Conservation (phyloP, 2,329 filamentous ascomycete genomes). For the Colletotrichum abscissum region DNA sequence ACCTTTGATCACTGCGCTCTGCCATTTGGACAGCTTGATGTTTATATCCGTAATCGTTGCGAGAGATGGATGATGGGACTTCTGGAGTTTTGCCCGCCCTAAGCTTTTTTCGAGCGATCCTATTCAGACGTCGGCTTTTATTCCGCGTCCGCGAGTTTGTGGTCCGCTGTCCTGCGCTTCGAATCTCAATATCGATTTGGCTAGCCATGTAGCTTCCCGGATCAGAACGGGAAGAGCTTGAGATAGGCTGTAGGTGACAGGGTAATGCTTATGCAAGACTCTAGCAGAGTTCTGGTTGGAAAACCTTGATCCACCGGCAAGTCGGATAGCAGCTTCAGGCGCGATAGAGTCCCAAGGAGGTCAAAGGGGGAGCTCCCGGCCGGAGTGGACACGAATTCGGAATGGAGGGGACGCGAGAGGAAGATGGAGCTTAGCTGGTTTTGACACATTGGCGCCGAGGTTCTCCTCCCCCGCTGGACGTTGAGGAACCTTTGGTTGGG, state of each 20-base stretch:
- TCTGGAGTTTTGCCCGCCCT: neutral
- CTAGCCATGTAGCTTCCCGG: neutral
- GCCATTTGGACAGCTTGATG: neutral
- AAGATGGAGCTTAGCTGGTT: slow-evolving; percentile 16
- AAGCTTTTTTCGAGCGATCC: neutral
- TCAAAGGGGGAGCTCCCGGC: neutral
- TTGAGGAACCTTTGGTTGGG: neutral
- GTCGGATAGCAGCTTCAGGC: neutral
- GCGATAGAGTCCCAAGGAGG: neutral
- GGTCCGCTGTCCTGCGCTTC: neutral
- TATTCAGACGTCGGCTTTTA: neutral
- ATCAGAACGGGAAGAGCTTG: neutral
- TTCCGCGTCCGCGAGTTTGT: neutral
- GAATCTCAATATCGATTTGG: neutral
- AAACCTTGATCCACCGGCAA: neutral
- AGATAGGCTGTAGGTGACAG: neutral
- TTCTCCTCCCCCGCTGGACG: neutral
- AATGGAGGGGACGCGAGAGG: slow-evolving; percentile 8
- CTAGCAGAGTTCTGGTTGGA: neutral
- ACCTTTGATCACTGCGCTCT: neutral
- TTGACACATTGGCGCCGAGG: slow-evolving; percentile 25
- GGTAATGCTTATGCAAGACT: neutral
- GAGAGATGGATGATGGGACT: neutral
- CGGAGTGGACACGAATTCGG: slow-evolving; percentile 8
- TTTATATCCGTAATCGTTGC: neutral